phyloP scores from a whole-genome alignment of 257 asterid species.

The Solanum corneliomulleri region DNA sequence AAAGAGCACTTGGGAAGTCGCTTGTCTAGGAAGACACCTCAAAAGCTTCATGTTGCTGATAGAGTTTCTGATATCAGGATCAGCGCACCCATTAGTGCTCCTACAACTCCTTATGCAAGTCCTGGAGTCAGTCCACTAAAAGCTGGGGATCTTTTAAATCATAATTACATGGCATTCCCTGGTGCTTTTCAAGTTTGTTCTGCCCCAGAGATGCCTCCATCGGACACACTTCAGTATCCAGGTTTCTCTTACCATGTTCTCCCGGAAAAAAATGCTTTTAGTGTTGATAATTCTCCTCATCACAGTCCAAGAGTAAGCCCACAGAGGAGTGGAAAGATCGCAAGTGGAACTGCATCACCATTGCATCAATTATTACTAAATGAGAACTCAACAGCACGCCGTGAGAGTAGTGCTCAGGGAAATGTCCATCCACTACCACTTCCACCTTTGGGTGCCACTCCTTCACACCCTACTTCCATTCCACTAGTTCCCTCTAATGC shows the following conservation, averaged over 20 bases:
- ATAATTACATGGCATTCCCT: constrained; percentile 28
- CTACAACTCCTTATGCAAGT: constrained; percentile 57
- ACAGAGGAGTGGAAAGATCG: not conserved
- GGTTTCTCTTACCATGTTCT: constrained; percentile 18
- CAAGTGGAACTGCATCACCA: constrained; percentile 30
- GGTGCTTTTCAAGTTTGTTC: constrained; percentile 58
- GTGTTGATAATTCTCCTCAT: constrained; percentile 46
- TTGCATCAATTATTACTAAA: constrained; percentile 1
- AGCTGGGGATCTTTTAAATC: constrained; percentile 17
- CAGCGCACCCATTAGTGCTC: constrained; percentile 42
- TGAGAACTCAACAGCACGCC: constrained; percentile 10
- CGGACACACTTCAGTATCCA: constrained; percentile 17
- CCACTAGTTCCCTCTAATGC: constrained; percentile 28
- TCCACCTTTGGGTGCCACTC: constrained; percentile 52
- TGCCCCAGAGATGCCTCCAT: constrained; percentile 49
- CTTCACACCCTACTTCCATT: constrained; percentile 24
- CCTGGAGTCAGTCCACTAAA: constrained; percentile 32
- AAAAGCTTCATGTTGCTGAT: constrained; percentile 9
- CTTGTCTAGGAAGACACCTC: constrained; percentile 18
- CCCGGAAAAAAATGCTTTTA: constrained; percentile 16
- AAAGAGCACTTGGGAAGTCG: constrained; percentile 18
- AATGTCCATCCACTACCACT: constrained; percentile 67
- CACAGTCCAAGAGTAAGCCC: constrained; percentile 34
- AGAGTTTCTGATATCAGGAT: constrained; percentile 6
- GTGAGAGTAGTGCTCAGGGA: constrained; percentile 39